Conservation (phyloP, 164 flowering plant species). For the Chimonanthus praecox region DNA sequence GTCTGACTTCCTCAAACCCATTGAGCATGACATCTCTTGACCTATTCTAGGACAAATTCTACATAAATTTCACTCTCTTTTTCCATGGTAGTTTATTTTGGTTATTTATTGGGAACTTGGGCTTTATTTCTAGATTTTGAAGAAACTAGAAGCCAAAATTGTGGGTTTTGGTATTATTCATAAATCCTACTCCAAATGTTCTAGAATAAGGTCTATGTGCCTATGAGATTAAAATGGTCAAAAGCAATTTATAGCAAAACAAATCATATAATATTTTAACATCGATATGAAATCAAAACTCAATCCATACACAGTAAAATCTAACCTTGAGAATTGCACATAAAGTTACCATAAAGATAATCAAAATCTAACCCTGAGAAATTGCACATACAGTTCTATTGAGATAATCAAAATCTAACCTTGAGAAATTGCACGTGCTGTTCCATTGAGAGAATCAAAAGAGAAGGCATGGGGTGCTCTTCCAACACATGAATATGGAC, state of each 20-base stretch:
- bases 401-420: slow-evolving; percentile 33
- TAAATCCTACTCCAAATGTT: neutral
- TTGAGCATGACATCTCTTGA: too few relatives aligned
- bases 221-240: neutral
- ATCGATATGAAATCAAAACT: neutral
- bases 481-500: slow-evolving; percentile 80
- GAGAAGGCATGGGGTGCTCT: slow-evolving; percentile 78
- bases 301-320: neutral
- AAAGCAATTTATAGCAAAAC: neutral
- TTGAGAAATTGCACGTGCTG: slow-evolving; percentile 75
- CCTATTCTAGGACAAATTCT: too few relatives aligned
- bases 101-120: too few relatives aligned
- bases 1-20: too few relatives aligned
- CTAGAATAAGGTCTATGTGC: neutral
- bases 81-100: too few relatives aligned
- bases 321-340: neutral
- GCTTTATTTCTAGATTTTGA: too few relatives aligned
- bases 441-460: slow-evolving; percentile 49
- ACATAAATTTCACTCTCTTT: too few relatives aligned
- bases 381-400: neutral
- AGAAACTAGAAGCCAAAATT: too few relatives aligned
- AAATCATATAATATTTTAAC: neutral
- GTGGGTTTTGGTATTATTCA: too few relatives aligned
- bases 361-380: neutral
- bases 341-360: neutral